phyloP scores from a whole-genome alignment of 139 green algal species.

The Chlorella sp. region DNA sequence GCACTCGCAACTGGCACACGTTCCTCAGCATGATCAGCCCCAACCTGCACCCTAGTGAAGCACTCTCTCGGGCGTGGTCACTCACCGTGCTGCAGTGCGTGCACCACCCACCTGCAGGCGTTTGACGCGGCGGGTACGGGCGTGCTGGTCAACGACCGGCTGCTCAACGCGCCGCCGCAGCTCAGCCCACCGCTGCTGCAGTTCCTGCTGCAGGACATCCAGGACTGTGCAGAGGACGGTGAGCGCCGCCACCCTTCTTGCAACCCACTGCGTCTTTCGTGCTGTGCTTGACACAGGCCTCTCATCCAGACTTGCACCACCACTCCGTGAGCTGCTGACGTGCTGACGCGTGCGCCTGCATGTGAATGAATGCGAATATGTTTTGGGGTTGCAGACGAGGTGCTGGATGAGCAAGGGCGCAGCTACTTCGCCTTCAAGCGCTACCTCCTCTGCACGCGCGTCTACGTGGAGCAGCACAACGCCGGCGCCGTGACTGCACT shows the following conservation, averaged over 20 bases:
- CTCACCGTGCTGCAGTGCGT: too few relatives aligned
- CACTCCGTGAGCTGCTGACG: background rate
- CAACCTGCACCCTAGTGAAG: too few relatives aligned
- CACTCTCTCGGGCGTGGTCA: too few relatives aligned
- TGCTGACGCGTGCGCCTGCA: background rate
- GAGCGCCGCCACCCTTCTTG: background rate
- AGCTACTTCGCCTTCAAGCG: slow-evolving; percentile 47
- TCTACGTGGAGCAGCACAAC: slow-evolving; percentile 45
- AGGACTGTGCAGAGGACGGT: slow-evolving; percentile 48
- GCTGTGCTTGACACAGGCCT: background rate
- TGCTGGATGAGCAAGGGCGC: too few relatives aligned
- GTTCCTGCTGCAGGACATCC: slow-evolving; percentile 73
- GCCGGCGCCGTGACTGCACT: background rate
- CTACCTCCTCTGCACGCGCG: slow-evolving; percentile 58
- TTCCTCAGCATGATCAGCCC: too few relatives aligned
- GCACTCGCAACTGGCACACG: too few relatives aligned
- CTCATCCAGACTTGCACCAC: background rate
- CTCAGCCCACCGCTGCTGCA: slow-evolving; percentile 76
- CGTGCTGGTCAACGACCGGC: slow-evolving; percentile 79
- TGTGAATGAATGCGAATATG: too few relatives aligned
- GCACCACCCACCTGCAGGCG: too few relatives aligned
- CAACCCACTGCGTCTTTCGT: background rate
- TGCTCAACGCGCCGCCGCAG: slow-evolving; percentile 84
- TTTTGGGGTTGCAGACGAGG: too few relatives aligned
- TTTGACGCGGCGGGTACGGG: slow-evolving; percentile 40